Percentiles rank a stretch among this genome's conserved stretches.
These are phyloP conservation scores for Plasmodium vinckei DNA, from an alignment of 169 alveolate genomes.

Conservation along the genomic window DNA sequence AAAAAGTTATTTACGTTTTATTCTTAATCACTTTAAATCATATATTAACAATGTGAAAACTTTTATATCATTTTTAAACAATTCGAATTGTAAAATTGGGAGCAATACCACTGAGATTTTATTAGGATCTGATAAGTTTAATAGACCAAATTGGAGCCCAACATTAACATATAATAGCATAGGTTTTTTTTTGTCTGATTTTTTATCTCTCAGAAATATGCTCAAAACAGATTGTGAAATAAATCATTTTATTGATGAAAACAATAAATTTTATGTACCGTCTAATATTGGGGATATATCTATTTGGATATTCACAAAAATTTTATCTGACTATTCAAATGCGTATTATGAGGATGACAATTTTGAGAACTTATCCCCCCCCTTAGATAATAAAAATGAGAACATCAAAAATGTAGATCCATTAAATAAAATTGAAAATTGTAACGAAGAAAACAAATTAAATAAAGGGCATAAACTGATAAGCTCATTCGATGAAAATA, in stretches of 20 bases:
- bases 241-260: conserved; percentile 16
- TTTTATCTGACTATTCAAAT: conserved; percentile 6
- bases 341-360: background rate
- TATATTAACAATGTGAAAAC: conserved; percentile 57
- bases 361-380: background rate
- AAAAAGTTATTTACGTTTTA: conserved; percentile 60
- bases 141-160: conserved; percentile 54
- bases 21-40: conserved; percentile 64
- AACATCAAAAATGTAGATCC: background rate
- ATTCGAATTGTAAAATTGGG: background rate
- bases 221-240: conserved; percentile 40
- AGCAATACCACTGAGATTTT: background rate
- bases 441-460: background rate
- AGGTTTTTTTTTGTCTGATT: conserved; percentile 71
- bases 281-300: conserved; percentile 25
- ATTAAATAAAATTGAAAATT: background rate
- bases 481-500: background rate
- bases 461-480: background rate
- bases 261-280: conserved; percentile 3
- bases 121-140: background rate
- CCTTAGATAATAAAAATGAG: background rate
- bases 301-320: conserved; percentile 62
- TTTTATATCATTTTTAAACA: conserved; percentile 49
- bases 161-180: conserved; percentile 69
- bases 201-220: conserved; percentile 39